These are phyloP conservation scores for Trichoderma sp. DNA, from an alignment of 2,329 filamentous ascomycete genomes.

Conservation along the genomic window DNA sequence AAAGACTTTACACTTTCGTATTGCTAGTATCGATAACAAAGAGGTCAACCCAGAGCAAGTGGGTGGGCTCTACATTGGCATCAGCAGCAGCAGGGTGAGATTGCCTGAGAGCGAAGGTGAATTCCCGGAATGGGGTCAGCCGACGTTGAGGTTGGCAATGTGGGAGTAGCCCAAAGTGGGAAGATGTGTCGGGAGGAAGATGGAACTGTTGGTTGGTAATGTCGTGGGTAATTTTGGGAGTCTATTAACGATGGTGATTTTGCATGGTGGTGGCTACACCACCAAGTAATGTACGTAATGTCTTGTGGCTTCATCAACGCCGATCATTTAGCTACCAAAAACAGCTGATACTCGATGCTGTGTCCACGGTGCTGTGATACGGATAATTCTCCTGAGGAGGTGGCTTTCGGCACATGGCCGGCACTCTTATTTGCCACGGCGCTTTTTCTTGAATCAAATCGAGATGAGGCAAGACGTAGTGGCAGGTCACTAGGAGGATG, in stretches of 20 bases:
- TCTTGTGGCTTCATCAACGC: background rate
- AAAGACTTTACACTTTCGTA: conserved; percentile 35
- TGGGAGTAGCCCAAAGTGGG: conserved; percentile 22
- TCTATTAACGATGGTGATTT: background rate
- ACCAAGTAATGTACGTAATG: conserved; percentile 10
- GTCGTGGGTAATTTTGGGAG: background rate
- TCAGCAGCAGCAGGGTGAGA: conserved; percentile 32
- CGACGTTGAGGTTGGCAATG: conserved; percentile 26
- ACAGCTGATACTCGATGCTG: background rate
- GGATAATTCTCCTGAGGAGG: background rate
- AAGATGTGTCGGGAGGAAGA: background rate
- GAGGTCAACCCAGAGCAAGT: conserved; percentile 28
- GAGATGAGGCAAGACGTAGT: background rate
- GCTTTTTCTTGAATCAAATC: background rate
- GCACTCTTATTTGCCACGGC: background rate
- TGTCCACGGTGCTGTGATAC: background rate
- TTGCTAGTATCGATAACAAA: conserved; percentile 28
- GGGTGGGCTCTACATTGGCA: conserved; percentile 30
- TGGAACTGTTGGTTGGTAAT: background rate
- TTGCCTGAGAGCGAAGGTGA: conserved; percentile 26
- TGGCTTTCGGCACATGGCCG: background rate
- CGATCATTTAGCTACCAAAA: background rate
- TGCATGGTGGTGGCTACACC: background rate
- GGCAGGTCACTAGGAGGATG: background rate
- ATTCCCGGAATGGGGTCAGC: conserved; percentile 30